Evolutionary conservation across 2,329 filamentous ascomycete species (phyloP).

Genomic region (Remersonia thermophila): DNA sequence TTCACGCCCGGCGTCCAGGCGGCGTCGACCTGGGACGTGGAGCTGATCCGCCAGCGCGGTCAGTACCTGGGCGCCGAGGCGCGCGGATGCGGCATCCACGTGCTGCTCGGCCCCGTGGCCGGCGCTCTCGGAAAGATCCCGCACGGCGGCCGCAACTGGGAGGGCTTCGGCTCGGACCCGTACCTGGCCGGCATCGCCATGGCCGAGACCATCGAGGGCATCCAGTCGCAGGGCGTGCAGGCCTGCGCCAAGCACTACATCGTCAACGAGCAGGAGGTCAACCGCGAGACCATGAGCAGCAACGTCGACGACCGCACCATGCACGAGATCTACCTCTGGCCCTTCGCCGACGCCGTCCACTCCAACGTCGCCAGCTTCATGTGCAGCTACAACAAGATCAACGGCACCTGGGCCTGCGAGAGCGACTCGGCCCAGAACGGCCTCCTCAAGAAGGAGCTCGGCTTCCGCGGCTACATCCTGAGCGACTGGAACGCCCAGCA

Average conservation of each 20-base stretch:
- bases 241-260: constrained; percentile 49
- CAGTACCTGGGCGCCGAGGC: constrained; percentile 58
- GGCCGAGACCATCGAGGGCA: constrained; percentile 47
- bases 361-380: constrained; percentile 55
- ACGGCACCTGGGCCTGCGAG: constrained; percentile 55
- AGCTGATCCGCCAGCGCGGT: constrained; percentile 60
- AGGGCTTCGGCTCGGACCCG: constrained; percentile 69
- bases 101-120: constrained; percentile 62
- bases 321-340: constrained; percentile 57
- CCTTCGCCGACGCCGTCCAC: constrained; percentile 56
- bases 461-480: constrained; percentile 52
- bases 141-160: constrained; percentile 68
- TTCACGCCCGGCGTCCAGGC: constrained; percentile 72
- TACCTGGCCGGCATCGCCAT: constrained; percentile 56
- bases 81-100: constrained; percentile 57
- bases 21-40: constrained; percentile 67
- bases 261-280: constrained; percentile 56
- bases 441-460: constrained; percentile 57
- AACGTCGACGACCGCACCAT: constrained; percentile 53
- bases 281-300: constrained; percentile 40
- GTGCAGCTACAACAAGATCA: constrained; percentile 64
- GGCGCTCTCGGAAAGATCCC: constrained; percentile 65
- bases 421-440: constrained; percentile 49
- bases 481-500: constrained; percentile 69
- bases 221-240: constrained; percentile 39